Percentiles rank a stretch among this genome's conserved stretches.
These are phyloP conservation scores for Arabis hirsuta DNA, from an alignment of 345 rosid species.

Conservation along the genomic window DNA sequence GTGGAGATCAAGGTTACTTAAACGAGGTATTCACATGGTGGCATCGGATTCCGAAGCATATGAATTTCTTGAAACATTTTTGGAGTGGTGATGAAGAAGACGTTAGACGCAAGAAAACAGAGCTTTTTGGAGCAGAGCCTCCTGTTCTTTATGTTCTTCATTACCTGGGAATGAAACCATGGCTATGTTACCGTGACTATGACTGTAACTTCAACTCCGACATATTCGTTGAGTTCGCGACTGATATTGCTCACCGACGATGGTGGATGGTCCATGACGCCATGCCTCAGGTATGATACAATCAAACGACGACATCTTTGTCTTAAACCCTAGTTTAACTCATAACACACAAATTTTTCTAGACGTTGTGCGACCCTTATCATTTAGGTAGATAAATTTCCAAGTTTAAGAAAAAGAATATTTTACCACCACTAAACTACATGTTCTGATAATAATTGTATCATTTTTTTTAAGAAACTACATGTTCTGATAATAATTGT, in stretches of 20 bases:
- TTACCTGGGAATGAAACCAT: slow-evolving; percentile 86
- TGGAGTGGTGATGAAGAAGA: slow-evolving; percentile 86
- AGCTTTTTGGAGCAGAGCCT: slow-evolving; percentile 83
- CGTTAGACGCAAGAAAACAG: slow-evolving; percentile 68
- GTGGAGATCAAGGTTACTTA: slow-evolving; percentile 89
- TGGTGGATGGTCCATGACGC: slow-evolving; percentile 99
- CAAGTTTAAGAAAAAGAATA: too few relatives aligned
- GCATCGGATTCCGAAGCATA: slow-evolving; percentile 86
- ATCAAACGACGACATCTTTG: slow-evolving; percentile 1
- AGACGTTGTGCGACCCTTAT: not conserved
- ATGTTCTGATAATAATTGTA: too few relatives aligned
- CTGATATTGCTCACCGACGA: slow-evolving; percentile 76
- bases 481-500: too few relatives aligned
- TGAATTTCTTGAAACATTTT: slow-evolving; percentile 89
- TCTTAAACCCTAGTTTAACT: slow-evolving; percentile 2
- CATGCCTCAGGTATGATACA: slow-evolving; percentile 62
- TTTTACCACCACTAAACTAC: too few relatives aligned
- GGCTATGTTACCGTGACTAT: slow-evolving; percentile 90
- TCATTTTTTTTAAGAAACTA: too few relatives aligned
- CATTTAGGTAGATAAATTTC: not conserved
- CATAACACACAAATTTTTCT: not conserved
- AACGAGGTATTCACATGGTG: slow-evolving; percentile 98
- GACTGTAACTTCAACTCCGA: slow-evolving; percentile 96
- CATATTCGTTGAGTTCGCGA: slow-evolving; percentile 84
- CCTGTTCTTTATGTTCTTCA: slow-evolving; percentile 88